Base-by-base conservation (phyloP, 2,329 filamentous ascomycete genomes). In the Xylariaceae sp. region DNA sequence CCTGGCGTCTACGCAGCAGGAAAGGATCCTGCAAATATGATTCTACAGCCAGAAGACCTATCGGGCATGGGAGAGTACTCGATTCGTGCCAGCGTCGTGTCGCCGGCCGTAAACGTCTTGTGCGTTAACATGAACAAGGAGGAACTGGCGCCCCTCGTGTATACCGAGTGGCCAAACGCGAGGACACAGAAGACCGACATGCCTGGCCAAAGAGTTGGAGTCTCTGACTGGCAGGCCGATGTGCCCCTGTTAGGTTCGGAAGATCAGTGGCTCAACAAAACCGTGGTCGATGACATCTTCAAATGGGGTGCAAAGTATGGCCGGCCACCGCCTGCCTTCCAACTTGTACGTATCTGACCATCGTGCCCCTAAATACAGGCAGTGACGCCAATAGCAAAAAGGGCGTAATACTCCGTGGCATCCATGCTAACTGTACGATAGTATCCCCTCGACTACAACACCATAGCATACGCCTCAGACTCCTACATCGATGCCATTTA, bases 91-190 rank as follows among this genome's bases (percentile, higher is more conserved):
- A 85, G 87, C 0, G 86, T 91, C 0, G 83, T 88, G 0, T 88
- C 86, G 0, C 89, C 89, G 0, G 78, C 82, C 0, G 73, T 92
- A 50, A 90, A 92, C 63, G 87, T 90, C 0, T 72, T 92, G 37
- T 94, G 90, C 65, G 86, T 82, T 1, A 88, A 88, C 48, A 78
- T 92, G 77, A 78, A 78, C 0, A 59, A 71, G 17, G 66, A 77
- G 0, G 87, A 90, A 56, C 72, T 93, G 1, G 71, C 68, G 0
- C 88, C 88, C 0, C 73, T 92, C 1, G 76, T 92, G 0, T 91
- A 87, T 61, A 78, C 78, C 0, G 63, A 72, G 1, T 92, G 87
- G 86, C 81, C 83, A 0, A 58, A 78, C 34, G 75, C 69, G 1
- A 67, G 57, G 6, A 74, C 51, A 10, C 73, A 64, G 6, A 13